Evolutionary conservation across 129 eudicot species (phyloP).

Genomic region (Escallonia rubra): DNA sequence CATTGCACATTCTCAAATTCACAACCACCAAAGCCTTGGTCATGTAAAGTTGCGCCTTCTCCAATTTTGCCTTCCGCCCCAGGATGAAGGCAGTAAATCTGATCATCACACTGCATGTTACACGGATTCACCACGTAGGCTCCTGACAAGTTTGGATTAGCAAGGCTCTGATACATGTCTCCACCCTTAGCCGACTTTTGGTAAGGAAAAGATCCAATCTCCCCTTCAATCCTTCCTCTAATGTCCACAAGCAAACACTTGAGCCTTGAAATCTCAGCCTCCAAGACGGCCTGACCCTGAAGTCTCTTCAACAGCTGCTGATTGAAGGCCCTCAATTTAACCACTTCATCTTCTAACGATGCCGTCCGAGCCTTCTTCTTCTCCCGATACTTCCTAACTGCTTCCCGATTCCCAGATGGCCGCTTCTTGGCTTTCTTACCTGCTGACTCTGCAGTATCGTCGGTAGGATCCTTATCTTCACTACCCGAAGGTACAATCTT

Average conservation of each 20-base stretch:
- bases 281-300: constrained; percentile 79
- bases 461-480: constrained; percentile 60
- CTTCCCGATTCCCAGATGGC: constrained; percentile 81
- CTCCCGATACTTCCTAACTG: constrained; percentile 90
- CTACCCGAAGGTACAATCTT: constrained; percentile 59
- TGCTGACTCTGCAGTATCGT: constrained; percentile 75
- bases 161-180: constrained; percentile 36
- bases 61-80: constrained; percentile 38
- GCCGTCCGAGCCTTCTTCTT: constrained; percentile 96
- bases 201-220: constrained; percentile 91
- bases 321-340: constrained; percentile 68
- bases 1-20: constrained; percentile 73
- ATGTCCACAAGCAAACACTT: constrained; percentile 96
- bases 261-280: constrained; percentile 86
- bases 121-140: constrained; percentile 76
- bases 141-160: constrained; percentile 36
- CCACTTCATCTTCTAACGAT: constrained; percentile 89
- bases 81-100: constrained; percentile 65
- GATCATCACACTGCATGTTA: constrained; percentile 68
- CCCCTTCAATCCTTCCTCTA: constrained; percentile 97
- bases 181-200: constrained; percentile 57
- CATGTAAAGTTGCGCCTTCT: constrained; percentile 36
- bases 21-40: constrained; percentile 50
- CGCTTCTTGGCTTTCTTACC: constrained; percentile 69
- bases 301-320: constrained; percentile 84